Conservation (phyloP, 2,329 filamentous ascomycete genomes). For the Rachicladosporium sp. region DNA sequence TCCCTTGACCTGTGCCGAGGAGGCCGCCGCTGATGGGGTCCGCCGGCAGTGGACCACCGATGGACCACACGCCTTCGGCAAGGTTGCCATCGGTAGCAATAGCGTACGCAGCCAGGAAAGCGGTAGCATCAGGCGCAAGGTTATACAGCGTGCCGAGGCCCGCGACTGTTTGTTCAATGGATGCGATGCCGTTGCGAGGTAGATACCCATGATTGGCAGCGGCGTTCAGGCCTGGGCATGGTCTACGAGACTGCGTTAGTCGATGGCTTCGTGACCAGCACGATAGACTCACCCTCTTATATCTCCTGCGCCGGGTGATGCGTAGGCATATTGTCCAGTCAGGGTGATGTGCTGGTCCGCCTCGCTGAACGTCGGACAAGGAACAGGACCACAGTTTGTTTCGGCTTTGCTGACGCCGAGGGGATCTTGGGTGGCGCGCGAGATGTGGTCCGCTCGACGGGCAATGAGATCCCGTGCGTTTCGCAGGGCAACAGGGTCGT, state of each 20-base stretch:
- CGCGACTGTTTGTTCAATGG: slow-evolving; percentile 16
- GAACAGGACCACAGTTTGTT: too few species aligned
- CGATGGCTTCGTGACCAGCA: too few species aligned
- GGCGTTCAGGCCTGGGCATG: slow-evolving; percentile 24
- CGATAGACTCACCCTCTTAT: too few species aligned
- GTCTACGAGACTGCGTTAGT: neutral
- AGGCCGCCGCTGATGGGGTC: slow-evolving; percentile 7
- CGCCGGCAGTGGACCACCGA: slow-evolving; percentile 16
- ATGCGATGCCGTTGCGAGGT: slow-evolving; percentile 20
- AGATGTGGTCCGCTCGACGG: too few species aligned
- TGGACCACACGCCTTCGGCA: slow-evolving; percentile 13
- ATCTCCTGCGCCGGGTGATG: too few species aligned
- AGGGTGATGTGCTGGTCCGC: too few species aligned
- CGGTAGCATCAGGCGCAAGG: slow-evolving; percentile 17
- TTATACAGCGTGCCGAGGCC: slow-evolving; percentile 14
- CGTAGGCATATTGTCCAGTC: too few species aligned
- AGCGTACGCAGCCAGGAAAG: slow-evolving; percentile 22
- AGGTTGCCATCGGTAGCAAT: slow-evolving; percentile 10
- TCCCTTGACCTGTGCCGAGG: slow-evolving; percentile 13
- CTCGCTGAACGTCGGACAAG: too few species aligned
- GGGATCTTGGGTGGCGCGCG: too few species aligned
- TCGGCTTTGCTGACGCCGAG: too few species aligned
- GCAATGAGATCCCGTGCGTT: too few species aligned
- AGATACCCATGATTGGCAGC: slow-evolving; percentile 23
- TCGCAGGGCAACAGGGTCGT: too few species aligned